phyloP scores from a whole-genome alignment of 306 rosid species.

The Begonia loranthoides region DNA sequence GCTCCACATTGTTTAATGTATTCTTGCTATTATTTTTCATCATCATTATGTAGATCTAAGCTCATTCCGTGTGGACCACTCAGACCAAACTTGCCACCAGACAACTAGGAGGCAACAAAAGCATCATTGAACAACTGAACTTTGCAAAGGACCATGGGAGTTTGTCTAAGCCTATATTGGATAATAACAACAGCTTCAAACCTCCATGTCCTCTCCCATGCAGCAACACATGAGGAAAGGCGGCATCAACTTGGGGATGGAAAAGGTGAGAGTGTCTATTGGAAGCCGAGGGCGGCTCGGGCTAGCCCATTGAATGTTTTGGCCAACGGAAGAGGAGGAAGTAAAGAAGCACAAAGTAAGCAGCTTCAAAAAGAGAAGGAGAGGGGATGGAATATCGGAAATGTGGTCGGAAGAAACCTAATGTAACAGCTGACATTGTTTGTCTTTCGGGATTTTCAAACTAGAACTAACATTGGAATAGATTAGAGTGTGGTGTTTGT shows the following conservation, averaged over 20 bases:
- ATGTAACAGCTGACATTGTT: too few relatives aligned
- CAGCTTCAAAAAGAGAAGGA: conserved; percentile 70
- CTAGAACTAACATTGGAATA: too few relatives aligned
- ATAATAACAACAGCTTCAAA: conserved; percentile 37
- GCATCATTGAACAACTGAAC: conserved; percentile 25
- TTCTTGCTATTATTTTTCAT: too few relatives aligned
- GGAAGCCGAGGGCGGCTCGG: conserved; percentile 53
- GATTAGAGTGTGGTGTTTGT: too few relatives aligned
- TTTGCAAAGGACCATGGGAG: conserved; percentile 37
- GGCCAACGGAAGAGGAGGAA: conserved; percentile 43
- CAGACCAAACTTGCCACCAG: conserved; percentile 30
- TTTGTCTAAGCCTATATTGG: conserved; percentile 37
- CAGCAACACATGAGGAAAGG: conserved; percentile 61
- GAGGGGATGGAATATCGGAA: conserved; percentile 74
- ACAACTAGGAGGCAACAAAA: conserved; percentile 40
- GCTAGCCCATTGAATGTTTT: conserved; percentile 39
- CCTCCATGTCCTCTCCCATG: conserved; percentile 36
- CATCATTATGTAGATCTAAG: too few relatives aligned
- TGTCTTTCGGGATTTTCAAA: too few relatives aligned
- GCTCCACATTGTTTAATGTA: too few relatives aligned
- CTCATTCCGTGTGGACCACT: too few relatives aligned
- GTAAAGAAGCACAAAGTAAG: conserved; percentile 50
- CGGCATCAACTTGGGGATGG: conserved; percentile 75
- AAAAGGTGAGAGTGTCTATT: conserved; percentile 76
- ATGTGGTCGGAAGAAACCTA: conserved; percentile 17